Base-by-base conservation (phyloP, 2,329 filamentous ascomycete species). In the Keithomyces neogunnii region DNA sequence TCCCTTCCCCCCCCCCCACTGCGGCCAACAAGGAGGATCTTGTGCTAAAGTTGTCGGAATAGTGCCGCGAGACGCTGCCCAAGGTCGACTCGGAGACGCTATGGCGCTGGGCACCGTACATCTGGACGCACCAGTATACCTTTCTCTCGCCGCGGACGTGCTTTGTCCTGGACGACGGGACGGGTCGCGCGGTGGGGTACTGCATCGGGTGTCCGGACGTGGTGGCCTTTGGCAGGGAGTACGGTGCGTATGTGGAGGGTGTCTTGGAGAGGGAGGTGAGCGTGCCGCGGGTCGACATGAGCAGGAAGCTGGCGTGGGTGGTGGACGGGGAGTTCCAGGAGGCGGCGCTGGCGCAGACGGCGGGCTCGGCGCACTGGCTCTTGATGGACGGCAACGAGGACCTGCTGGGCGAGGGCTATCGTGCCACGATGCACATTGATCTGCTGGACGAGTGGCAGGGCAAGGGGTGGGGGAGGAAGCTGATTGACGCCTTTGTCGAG, bases 61-160 rank as follows among this genome's bases (percentile, higher is more conserved):
- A 76, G 75, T 77, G 75, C 60, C 71, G 73, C 49, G 69, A 63
- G 31, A 77, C 74, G 33, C 69, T 77, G 19, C 72, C 73, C 3
- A 69, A 70, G 0, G n/a, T 38, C 57, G 30, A 44, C 57, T 71
- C 69, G 31, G 60, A 66, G 36, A 59, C 58, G 9, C 68, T 66
- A 4, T 54, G 56, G 45, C 63, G 63, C 19, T 64, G 75, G 32
- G 66, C 72, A 11, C 73, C 74, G 1, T 77, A 77, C 63, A 57
- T 77, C 59, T 78, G 75, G 75, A 74, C 73, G 7, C 73, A 76
- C 59, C 74, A 69, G 38, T 77, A 72, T 66, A 75, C 72, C 13
- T 63, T 69, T 56, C 70, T 77, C 53, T 73, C 65, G 7, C 73
- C 74, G 0, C 40, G 55, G 9, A 70, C 69, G 11, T 74, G 72